Percentiles rank a stretch among this genome's conserved stretches.
Conservation (phyloP, 1,284 basidiomycete species). For the Thelephora terrestris region DNA sequence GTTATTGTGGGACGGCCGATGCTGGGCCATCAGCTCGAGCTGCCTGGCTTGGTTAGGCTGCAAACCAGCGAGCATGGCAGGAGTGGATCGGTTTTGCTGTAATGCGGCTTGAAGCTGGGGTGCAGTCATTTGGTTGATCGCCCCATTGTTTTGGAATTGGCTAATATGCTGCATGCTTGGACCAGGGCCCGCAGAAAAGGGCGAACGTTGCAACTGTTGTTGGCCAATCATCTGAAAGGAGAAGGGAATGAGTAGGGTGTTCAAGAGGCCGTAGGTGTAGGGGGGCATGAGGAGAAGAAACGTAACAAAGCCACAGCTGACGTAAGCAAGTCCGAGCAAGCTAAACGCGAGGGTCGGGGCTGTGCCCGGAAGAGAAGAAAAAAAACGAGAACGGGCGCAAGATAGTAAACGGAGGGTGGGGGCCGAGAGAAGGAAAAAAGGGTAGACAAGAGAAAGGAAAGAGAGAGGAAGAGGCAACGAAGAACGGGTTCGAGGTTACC, state of each 20-base stretch:
- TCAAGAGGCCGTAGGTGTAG: too few relatives aligned
- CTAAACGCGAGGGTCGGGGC: conserved; percentile 2
- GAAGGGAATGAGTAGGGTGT: too few relatives aligned
- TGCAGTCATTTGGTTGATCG: conserved; percentile 7
- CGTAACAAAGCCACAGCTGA: conserved; percentile 7
- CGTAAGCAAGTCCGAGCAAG: conserved; percentile 13
- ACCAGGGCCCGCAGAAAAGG: too few relatives aligned
- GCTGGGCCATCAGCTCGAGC: conserved; percentile 7
- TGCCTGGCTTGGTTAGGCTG: conserved; percentile 3
- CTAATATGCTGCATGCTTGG: neutral
- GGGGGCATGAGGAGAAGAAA: neutral
- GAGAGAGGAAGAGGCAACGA: conserved; percentile 6
- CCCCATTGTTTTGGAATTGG: conserved; percentile 3
- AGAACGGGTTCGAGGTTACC: conserved; percentile 16
- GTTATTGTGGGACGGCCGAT: conserved; percentile 10
- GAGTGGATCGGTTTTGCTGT: neutral
- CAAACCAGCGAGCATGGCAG: neutral
- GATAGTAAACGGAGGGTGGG: conserved; percentile 1
- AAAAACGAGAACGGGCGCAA: conserved; percentile 9
- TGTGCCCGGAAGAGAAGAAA: neutral
- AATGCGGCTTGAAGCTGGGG: neutral
- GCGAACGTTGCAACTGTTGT: too few relatives aligned
- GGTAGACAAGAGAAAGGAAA: conserved; percentile 1
- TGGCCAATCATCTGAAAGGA: too few relatives aligned
- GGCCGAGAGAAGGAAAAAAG: neutral